phyloP scores from a whole-genome alignment of 148 eudicot species.

The Beta vulgaris region DNA sequence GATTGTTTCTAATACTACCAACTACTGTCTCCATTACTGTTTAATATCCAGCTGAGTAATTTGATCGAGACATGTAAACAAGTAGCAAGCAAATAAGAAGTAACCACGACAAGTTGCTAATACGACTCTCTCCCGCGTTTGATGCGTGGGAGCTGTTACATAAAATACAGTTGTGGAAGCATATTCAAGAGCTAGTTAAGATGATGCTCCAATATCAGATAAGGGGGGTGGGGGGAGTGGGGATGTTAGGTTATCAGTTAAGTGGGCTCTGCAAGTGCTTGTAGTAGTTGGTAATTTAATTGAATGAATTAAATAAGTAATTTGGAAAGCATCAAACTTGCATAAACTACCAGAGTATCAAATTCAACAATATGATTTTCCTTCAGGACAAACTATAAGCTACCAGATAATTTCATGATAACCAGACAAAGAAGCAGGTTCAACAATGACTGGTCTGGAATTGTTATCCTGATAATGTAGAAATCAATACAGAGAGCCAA shows the following conservation, averaged over 20 bases:
- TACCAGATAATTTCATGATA: neutral
- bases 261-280: conserved; percentile 15
- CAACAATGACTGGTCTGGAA: too few relatives aligned
- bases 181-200: conserved; percentile 5
- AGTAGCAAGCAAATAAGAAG: neutral
- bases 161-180: conserved; percentile 6
- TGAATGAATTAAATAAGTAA: neutral
- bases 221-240: too few relatives aligned
- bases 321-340: neutral
- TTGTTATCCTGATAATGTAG: neutral
- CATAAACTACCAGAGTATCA: neutral
- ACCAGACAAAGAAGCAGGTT: neutral
- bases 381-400: neutral
- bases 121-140: too few relatives aligned
- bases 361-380: neutral
- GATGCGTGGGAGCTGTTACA: conserved; percentile 8
- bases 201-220: neutral
- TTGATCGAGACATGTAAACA: neutral
- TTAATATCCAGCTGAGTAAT: neutral
- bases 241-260: neutral
- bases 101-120: too few relatives aligned
- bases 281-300: neutral
- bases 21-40: neutral
- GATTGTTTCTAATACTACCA: neutral
- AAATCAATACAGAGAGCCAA: neutral